Percentiles rank a stretch among this genome's conserved stretches.
phyloP scores from a whole-genome alignment of 805 yeast species.

The Candida coquimbonensis region DNA sequence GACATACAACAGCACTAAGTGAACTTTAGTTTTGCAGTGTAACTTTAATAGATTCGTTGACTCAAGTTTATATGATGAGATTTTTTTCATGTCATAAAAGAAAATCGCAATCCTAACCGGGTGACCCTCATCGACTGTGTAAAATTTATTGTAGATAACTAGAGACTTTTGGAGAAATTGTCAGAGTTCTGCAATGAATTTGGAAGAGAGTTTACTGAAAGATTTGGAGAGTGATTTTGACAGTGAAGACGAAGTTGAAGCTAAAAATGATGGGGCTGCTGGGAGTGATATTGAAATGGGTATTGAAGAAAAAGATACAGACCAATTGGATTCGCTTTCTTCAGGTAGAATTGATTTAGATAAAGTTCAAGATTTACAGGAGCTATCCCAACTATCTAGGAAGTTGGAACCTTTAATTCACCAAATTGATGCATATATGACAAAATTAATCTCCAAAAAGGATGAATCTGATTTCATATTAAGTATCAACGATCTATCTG shows the following conservation, averaged over 20 bases:
- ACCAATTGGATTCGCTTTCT: background rate
- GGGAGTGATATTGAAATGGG: background rate
- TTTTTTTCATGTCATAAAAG: background rate
- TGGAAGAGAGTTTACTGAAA: constrained; percentile 22
- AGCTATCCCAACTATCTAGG: constrained; percentile 8
- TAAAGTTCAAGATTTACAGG: constrained; percentile 10
- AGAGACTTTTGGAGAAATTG: no score
- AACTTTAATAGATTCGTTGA: background rate
- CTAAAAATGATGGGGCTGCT: constrained; percentile 5
- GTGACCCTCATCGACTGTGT: background rate
- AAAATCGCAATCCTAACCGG: background rate
- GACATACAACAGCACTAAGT: constrained; percentile 11
- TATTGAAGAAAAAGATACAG: background rate
- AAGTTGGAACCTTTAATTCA: constrained; percentile 13
- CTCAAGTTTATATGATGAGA: background rate
- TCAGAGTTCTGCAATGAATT: constrained; percentile 9
- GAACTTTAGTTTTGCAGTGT: background rate
- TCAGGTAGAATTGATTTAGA: constrained; percentile 7
- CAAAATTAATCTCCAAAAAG: constrained; percentile 15
- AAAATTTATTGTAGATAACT: no score
- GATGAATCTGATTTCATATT: constrained; percentile 45
- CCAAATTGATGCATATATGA: constrained; percentile 13
- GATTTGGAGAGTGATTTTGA: constrained; percentile 26
- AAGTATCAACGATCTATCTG: constrained; percentile 46
- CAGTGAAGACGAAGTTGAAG: background rate